phyloP scores from a whole-genome alignment of 805 yeast species.

The Ogataea sp. region DNA sequence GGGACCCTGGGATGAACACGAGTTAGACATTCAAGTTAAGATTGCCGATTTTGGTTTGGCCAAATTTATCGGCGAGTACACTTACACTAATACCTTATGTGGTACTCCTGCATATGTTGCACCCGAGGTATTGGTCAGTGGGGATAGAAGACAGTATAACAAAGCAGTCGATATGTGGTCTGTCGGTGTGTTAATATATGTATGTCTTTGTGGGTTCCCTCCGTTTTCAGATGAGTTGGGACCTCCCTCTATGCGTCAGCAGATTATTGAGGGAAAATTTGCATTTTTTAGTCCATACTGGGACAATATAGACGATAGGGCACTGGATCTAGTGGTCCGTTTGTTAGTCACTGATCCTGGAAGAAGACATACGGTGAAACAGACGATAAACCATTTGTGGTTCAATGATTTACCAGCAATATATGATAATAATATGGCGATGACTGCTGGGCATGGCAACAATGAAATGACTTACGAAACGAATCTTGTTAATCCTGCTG shows the following conservation, averaged over 20 bases:
- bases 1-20: slow-evolving; percentile 55
- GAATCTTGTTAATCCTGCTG: too few relatives aligned
- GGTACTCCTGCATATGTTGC: slow-evolving; percentile 89
- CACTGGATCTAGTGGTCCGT: slow-evolving; percentile 55
- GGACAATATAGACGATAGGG: slow-evolving; percentile 62
- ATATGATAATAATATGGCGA: too few relatives aligned
- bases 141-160: slow-evolving; percentile 46
- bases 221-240: slow-evolving; percentile 79
- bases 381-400: slow-evolving; percentile 38
- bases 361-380: slow-evolving; percentile 32
- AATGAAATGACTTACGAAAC: too few relatives aligned
- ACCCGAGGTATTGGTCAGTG: slow-evolving; percentile 60
- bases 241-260: slow-evolving; percentile 73
- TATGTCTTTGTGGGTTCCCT: slow-evolving; percentile 77
- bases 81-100: slow-evolving; percentile 71
- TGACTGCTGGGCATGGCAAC: too few relatives aligned
- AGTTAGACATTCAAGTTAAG: slow-evolving; percentile 55
- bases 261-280: slow-evolving; percentile 55
- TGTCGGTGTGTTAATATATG: slow-evolving; percentile 69
- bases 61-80: slow-evolving; percentile 60
- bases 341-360: slow-evolving; percentile 46
- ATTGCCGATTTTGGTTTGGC: slow-evolving; percentile 80
- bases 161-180: slow-evolving; percentile 79
- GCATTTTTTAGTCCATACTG: slow-evolving; percentile 77
- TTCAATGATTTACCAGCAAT: slow-evolving; percentile 13